These are phyloP conservation scores for Fomitopsis pinicola DNA, from an alignment of 1,284 basidiomycete genomes.

Conservation along the genomic window DNA sequence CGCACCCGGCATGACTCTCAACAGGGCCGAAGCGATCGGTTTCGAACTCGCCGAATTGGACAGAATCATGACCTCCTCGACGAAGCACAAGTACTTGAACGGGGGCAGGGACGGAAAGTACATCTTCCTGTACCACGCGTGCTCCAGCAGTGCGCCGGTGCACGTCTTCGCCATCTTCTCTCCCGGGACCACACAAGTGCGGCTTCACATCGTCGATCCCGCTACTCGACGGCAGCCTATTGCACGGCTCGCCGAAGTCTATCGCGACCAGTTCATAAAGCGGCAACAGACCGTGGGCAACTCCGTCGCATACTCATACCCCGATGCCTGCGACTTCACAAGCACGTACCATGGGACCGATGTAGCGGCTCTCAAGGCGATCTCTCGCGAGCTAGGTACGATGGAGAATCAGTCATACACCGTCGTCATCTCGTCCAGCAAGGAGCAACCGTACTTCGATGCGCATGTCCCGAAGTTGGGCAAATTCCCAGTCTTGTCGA, in stretches of 20 bases:
- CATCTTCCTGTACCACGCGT: conserved; percentile 91
- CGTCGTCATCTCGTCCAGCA: conserved; percentile 83
- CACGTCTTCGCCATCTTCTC: conserved; percentile 93
- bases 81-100: conserved; percentile 74
- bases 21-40: conserved; percentile 79
- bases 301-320: conserved; percentile 62
- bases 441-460: conserved; percentile 86
- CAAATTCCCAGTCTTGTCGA: conserved; percentile 87
- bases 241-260: conserved; percentile 72
- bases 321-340: conserved; percentile 64
- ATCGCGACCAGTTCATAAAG: conserved; percentile 54
- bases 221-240: conserved; percentile 83
- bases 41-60: conserved; percentile 87
- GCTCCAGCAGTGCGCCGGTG: conserved; percentile 66
- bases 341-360: conserved; percentile 82
- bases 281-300: conserved; percentile 38
- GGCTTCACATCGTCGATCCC: conserved; percentile 89
- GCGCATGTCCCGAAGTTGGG: conserved; percentile 64
- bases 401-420: conserved; percentile 69
- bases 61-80: conserved; percentile 51
- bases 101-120: conserved; percentile 74
- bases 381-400: conserved; percentile 84
- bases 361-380: conserved; percentile 76
- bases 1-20: conserved; percentile 71
- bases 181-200: conserved; percentile 58